Base-by-base conservation (phyloP, 176 grass and related monocot genomes). In the Saccharum spontaneum region DNA sequence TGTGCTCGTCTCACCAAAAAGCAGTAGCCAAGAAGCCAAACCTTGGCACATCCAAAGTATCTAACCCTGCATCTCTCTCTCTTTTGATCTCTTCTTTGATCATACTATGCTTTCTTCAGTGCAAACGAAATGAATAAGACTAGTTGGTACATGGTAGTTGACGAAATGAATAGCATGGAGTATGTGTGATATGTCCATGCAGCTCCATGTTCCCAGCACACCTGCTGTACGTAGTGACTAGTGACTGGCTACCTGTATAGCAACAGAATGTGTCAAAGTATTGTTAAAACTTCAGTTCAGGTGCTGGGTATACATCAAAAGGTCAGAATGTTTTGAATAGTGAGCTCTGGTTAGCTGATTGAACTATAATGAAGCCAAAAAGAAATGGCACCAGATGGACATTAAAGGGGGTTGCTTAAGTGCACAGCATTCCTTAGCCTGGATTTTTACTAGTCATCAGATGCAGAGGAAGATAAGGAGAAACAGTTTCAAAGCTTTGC, bases 1-100 rank as follows among this genome's bases (percentile, higher is more conserved):
- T 68, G 82, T 89, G 76, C 54, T 75, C 60, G 1, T 80, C 60
- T 68, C 87, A 89, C 76, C 82, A 75, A 67, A 89, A 80, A 75
- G 69, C 45, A 68, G 76, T 89, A 59, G 68, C 68, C 69, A 75
- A 89, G 82, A 89, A 89, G 81, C 80, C 54, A 40, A 75, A 75
- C 39, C 41, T 72, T 75, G 69, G 63, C 50, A 71, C 9, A 23
- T 46, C 69, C 33, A 62, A 26, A 12, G 59, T 31, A 10, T n/a
- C 28, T 62, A 61, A 24, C n/a, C 4, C 13, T 50, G 71, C 7
- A 64, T 39, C 6, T 41, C 14, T 41, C 28, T 55, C 34, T 20
- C 34, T 70, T 44, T 10, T n/a, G 8, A 28, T 52, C 38, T 40
- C 36, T 54, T 64, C n/a, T 65, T 39, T 62, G 30, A 41, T 30